A percentile compares a stretch with the other conserved stretches of the same genome.
These are phyloP conservation scores for Coniochaeta sp. DNA, from an alignment of 2,329 filamentous ascomycete species.

Conservation along the genomic window DNA sequence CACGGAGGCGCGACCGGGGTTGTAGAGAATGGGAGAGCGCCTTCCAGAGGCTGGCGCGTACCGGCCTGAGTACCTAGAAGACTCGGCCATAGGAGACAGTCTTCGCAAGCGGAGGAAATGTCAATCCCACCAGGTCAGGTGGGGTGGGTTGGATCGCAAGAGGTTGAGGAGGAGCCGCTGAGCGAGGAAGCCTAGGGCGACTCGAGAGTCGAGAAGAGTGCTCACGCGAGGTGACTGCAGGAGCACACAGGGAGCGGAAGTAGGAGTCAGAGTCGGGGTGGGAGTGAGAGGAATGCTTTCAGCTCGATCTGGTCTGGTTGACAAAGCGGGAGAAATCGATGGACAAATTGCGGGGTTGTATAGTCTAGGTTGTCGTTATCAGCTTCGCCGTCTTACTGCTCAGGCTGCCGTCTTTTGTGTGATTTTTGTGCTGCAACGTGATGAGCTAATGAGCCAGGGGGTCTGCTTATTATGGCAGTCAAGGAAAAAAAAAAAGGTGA, in stretches of 20 bases:
- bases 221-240: background rate
- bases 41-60: slow-evolving; percentile 33
- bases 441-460: background rate
- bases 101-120: background rate
- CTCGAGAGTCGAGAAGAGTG: background rate
- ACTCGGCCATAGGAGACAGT: slow-evolving; percentile 34
- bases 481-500: background rate
- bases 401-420: background rate
- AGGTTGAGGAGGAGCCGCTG: background rate
- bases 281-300: background rate
- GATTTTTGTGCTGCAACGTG: background rate
- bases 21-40: slow-evolving; percentile 34
- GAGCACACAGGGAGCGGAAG: background rate
- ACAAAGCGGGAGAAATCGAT: background rate
- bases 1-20: slow-evolving; percentile 46
- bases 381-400: slow-evolving; percentile 1
- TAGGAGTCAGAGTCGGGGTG: too few species aligned
- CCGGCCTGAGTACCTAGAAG: slow-evolving; percentile 15
- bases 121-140: background rate
- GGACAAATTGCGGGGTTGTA: background rate
- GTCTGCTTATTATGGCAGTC: background rate
- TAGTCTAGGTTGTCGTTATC: background rate
- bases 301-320: background rate
- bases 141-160: background rate
- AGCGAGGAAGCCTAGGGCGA: background rate